Evolutionary conservation across 208 protist species (phyloP).

Genomic region (Acanthamoeba polyphaga): DNA sequence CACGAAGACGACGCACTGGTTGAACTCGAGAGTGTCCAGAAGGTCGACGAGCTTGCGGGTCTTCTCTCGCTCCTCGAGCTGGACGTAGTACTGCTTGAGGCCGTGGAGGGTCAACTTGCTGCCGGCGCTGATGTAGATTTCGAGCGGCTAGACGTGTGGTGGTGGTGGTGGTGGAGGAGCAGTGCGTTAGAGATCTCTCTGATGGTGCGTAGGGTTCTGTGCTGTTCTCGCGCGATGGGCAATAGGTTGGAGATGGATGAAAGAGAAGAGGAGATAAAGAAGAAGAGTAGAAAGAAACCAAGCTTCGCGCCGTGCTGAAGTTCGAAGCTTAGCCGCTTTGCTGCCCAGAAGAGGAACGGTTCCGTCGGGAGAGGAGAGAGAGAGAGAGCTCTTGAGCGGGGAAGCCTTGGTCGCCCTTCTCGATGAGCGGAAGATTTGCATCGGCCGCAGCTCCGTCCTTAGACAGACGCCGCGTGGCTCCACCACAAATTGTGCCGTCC

Average conservation of each 20-base stretch:
- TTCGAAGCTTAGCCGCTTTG: neutral
- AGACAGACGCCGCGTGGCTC: neutral
- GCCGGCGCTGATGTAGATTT: conserved; percentile 99
- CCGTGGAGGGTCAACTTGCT: conserved; percentile 99
- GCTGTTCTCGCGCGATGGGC: too few relatives aligned
- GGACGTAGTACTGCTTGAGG: conserved; percentile 99
- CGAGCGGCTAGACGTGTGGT: conserved; percentile 90
- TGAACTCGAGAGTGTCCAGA: conserved; percentile 99
- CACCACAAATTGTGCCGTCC: conserved; percentile 42
- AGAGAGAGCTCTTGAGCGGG: neutral
- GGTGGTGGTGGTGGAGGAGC: neutral
- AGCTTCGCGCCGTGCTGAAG: neutral
- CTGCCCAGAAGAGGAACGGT: too few relatives aligned
- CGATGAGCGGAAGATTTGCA: neutral
- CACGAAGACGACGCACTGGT: conserved; percentile 99
- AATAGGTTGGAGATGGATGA: too few relatives aligned
- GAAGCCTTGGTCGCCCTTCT: neutral
- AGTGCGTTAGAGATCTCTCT: neutral
- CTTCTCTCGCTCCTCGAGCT: conserved; percentile 98
- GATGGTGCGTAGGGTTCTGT: too few relatives aligned
- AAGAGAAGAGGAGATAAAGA: neutral
- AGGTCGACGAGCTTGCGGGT: conserved; percentile 97
- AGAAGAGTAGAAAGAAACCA: neutral
- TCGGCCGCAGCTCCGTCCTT: neutral
- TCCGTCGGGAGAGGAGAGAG: neutral